Evolutionary conservation across 202 grass and related monocot species (phyloP), one percentile per base, ranked within the genome.

Genomic region (Saccharum hybrid): DNA sequence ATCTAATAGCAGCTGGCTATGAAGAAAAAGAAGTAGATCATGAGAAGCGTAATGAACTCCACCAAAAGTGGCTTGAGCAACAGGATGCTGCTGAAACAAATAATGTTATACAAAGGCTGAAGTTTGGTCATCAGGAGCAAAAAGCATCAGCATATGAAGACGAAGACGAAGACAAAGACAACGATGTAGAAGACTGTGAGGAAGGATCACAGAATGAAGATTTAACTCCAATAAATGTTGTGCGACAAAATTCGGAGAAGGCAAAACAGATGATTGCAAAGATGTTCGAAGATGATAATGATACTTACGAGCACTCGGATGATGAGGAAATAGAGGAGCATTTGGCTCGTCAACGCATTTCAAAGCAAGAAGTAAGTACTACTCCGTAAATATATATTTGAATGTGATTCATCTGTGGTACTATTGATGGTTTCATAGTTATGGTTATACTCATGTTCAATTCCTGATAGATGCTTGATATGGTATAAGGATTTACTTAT

Each of bases 61-160:
- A 98, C 86, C 90, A 90, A 69, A 98, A 95, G 83, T 98, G 96
- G 93, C 88, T 98, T 78, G 60, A 93, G 57, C 88, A 98, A 71
- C 90, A 95, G 88, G 96, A 98, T 90, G 83, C 73, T 41, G 87
- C 65, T 77, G 85, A 93, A 79, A 98, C 91, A 78, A 88, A 91
- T 68, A 93, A 90, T 81, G 71, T 95, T 78, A 71, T 98, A 36
- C 90, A 98, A 72, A 98, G 63, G 72, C 80, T 98, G 46, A 98
- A 90, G 78, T 89, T 72, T 78, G 69, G 81, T 33, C 70, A 90
- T 52, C 68, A 91, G 68, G 86, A 89, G 59, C 85, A 89, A 71
- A 93, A 92, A 86, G 72, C 83, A 23, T 54, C 79, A 51, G 57
- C 63, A 40, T 82, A 83, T 28, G 60, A 89, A 80, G 88, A 84